Evolutionary conservation across 805 yeast species (phyloP).

Genomic region (Cyberlindnera misumaiensis): DNA sequence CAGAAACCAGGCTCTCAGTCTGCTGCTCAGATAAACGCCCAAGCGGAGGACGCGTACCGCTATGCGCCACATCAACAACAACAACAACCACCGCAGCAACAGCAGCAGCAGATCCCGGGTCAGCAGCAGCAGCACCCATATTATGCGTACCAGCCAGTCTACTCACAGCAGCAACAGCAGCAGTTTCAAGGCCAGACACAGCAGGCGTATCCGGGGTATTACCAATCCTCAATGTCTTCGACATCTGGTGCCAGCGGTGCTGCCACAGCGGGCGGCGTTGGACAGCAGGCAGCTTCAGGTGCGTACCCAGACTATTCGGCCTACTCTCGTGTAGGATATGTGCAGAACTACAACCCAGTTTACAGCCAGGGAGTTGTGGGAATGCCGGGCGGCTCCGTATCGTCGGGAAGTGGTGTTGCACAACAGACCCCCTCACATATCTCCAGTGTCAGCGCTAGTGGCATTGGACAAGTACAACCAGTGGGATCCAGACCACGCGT

Average conservation of each 20-base stretch:
- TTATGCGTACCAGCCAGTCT: slow-evolving; percentile 11
- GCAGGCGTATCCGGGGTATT: slow-evolving; percentile 19
- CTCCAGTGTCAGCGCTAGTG: slow-evolving; percentile 9
- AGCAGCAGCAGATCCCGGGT: slow-evolving; percentile 5
- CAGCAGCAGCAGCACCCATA: slow-evolving; percentile 10
- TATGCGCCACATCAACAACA: slow-evolving; percentile 2
- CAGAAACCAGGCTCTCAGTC: neutral
- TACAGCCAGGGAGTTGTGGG: slow-evolving; percentile 14
- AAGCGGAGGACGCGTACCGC: slow-evolving; percentile 14
- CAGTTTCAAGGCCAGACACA: slow-evolving; percentile 4
- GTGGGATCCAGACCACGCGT: slow-evolving; percentile 45
- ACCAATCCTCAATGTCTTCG: slow-evolving; percentile 10
- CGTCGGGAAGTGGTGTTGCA: slow-evolving; percentile 8
- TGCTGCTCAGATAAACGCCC: slow-evolving; percentile 3
- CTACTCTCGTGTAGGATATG: slow-evolving; percentile 21
- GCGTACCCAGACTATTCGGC: slow-evolving; percentile 18
- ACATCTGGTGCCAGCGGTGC: slow-evolving; percentile 2
- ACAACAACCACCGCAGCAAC: slow-evolving; percentile 9
- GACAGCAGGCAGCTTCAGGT: slow-evolving; percentile 5
- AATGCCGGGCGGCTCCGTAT: neutral
- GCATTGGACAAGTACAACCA: slow-evolving; percentile 25
- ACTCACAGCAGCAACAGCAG: slow-evolving; percentile 7
- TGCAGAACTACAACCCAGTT: slow-evolving; percentile 18
- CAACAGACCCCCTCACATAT: slow-evolving; percentile 5
- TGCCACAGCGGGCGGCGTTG: slow-evolving; percentile 1